phyloP scores from a whole-genome alignment of 495 filamentous ascomycete genomes.

The Neurospora sp. region DNA sequence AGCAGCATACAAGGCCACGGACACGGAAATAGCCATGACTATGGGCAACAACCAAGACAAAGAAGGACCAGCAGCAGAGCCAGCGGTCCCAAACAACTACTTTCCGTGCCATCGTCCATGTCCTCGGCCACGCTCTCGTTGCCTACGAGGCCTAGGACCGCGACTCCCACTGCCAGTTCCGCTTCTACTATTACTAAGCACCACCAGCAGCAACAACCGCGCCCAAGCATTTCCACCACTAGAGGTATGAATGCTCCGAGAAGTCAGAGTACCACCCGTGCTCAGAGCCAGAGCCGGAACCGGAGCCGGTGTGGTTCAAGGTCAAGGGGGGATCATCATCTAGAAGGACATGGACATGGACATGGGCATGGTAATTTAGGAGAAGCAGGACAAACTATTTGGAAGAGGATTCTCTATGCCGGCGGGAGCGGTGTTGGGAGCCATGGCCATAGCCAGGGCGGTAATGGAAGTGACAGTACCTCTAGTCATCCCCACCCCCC shows the following conservation, averaged over 20 bases:
- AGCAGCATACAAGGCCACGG: background rate
- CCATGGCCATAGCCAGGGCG: background rate
- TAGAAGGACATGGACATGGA: background rate
- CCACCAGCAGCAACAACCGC: background rate
- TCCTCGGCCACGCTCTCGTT: background rate
- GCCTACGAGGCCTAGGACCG: background rate
- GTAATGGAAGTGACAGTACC: background rate
- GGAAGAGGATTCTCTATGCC: background rate
- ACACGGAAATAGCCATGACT: background rate
- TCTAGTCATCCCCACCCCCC: background rate
- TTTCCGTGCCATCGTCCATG: background rate
- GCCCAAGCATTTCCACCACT: background rate
- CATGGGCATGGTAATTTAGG: background rate
- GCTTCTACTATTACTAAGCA: background rate
- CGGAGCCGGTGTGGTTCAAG: background rate
- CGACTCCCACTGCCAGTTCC: background rate
- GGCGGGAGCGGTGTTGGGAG: background rate
- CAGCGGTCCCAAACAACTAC: background rate
- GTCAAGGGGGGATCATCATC: background rate
- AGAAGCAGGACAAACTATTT: background rate
- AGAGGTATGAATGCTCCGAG: background rate
- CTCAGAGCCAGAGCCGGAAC: background rate
- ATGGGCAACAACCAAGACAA: background rate
- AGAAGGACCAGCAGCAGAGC: background rate
- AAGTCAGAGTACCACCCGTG: background rate